phyloP scores from a whole-genome alignment of 108 stramenopile species.

The Schizochytrium sp. region DNA sequence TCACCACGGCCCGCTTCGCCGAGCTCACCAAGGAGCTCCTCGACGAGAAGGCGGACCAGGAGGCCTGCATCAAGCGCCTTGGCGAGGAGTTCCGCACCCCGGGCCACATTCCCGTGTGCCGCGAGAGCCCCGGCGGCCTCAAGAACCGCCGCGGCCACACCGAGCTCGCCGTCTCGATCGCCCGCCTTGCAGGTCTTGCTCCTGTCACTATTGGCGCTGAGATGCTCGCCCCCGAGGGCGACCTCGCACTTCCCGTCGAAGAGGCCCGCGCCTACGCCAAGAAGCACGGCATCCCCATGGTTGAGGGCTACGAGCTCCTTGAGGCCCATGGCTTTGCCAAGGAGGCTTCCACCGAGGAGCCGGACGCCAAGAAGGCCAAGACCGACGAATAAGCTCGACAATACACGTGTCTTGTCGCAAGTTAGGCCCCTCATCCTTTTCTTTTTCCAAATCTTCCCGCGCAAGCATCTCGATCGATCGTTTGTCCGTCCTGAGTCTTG shows the following conservation, averaged over 20 bases:
- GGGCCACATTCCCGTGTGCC: constrained; percentile 15
- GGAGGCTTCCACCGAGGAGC: not conserved
- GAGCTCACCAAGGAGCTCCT: constrained; percentile 5
- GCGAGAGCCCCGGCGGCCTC: not conserved
- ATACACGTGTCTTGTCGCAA: no score
- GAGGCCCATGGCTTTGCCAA: not conserved
- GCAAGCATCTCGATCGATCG: no score
- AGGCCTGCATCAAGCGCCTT: not conserved
- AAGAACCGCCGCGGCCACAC: constrained; percentile 10
- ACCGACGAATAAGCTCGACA: not conserved
- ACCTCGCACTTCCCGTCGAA: not conserved
- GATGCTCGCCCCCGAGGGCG: not conserved
- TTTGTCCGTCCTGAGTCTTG: no score
- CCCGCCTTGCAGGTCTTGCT: not conserved
- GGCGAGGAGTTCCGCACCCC: constrained; percentile 15
- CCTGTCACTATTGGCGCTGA: not conserved
- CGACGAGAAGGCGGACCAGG: not conserved
- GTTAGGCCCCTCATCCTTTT: no score
- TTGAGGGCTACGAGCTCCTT: not conserved
- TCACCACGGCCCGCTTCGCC: not conserved
- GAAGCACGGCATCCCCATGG: constrained; percentile 17
- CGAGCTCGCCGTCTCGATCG: not conserved
- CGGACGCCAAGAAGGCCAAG: constrained; percentile 11
- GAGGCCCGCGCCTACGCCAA: not conserved
- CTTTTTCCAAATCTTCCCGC: no score